phyloP scores from a whole-genome alignment of 768 basidiomycete species.

The Pisolithus orientalis region DNA sequence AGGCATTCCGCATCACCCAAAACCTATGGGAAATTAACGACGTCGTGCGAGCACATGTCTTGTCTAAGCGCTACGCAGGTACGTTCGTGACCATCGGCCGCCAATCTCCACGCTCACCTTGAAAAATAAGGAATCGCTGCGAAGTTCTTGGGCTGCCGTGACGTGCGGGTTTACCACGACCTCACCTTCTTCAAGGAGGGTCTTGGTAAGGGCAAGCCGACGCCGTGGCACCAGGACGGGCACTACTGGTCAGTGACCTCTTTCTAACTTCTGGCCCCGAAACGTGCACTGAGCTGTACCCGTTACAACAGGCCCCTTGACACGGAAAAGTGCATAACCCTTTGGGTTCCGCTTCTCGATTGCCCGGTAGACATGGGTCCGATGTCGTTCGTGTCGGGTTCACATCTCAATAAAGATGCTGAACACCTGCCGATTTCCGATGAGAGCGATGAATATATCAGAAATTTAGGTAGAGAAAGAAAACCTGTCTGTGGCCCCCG shows the following conservation, averaged over 20 bases:
- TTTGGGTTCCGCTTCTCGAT: constrained; percentile 4
- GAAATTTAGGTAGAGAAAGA: background rate
- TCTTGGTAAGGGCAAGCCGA: constrained; percentile 1
- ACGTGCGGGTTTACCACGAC: constrained; percentile 5
- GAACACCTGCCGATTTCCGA: constrained; percentile 3
- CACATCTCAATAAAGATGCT: background rate
- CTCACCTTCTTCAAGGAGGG: constrained; percentile 6
- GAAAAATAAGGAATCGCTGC: constrained; percentile 2
- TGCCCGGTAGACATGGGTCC: constrained; percentile 5
- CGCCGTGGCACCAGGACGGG: constrained; percentile 2
- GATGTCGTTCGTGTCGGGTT: constrained; percentile 6
- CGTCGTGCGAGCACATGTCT: constrained; percentile 3
- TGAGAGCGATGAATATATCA: constrained; percentile 1
- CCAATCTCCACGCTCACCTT: background rate
- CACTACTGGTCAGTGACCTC: constrained; percentile 1
- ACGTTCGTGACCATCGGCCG: background rate
- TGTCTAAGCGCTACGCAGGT: constrained; percentile 4
- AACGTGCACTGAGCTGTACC: background rate
- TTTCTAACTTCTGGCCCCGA: background rate
- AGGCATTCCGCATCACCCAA: constrained; percentile 4
- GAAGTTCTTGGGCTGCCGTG: constrained; percentile 4
- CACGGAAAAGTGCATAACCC: constrained; percentile 5
- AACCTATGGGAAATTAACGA: constrained; percentile 6
- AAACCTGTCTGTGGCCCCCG: constrained; percentile 1
- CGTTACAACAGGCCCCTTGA: background rate